phyloP scores from a whole-genome alignment of 306 rosid species.

The Hylodesmum podocarpum region DNA sequence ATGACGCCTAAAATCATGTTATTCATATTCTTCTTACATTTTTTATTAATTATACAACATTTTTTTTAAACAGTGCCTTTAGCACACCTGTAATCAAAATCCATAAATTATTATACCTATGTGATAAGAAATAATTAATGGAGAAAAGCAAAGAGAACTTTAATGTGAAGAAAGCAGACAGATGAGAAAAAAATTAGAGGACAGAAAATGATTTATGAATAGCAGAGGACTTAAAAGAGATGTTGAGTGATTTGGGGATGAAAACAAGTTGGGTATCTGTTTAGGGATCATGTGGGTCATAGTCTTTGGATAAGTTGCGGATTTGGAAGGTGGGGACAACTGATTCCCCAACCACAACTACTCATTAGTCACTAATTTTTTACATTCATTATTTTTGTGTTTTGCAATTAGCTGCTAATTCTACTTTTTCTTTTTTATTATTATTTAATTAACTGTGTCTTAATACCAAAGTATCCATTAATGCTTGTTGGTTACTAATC shows the following conservation, averaged over 20 bases:
- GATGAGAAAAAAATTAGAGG: conserved; percentile 40
- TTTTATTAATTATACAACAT: too few species aligned
- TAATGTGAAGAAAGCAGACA: conserved; percentile 48
- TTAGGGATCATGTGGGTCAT: conserved; percentile 45
- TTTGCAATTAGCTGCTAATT: not conserved
- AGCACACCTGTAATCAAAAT: too few species aligned
- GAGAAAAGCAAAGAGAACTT: conserved; percentile 48
- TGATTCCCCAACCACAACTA: conserved; percentile 70
- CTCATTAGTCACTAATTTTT: conserved; percentile 1
- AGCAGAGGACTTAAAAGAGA: conserved; percentile 35
- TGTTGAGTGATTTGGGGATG: conserved; percentile 51
- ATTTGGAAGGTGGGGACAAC: conserved; percentile 57
- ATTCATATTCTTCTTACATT: too few species aligned
- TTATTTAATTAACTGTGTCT: too few species aligned
- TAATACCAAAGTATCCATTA: too few species aligned
- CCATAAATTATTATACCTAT: too few species aligned
- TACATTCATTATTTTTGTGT: not conserved
- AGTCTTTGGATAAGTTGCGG: conserved; percentile 36
- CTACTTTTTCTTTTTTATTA: not conserved
- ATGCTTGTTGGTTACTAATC: too few species aligned
- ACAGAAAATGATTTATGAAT: conserved; percentile 51
- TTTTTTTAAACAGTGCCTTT: too few species aligned
- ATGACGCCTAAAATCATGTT: too few species aligned
- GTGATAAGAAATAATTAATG: conserved; percentile 11
- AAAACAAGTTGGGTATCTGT: conserved; percentile 50